Evolutionary conservation across 225 moss, liverwort and hornwort genomes (phyloP).

Genomic region (Physcomitrellopsis africana): DNA sequence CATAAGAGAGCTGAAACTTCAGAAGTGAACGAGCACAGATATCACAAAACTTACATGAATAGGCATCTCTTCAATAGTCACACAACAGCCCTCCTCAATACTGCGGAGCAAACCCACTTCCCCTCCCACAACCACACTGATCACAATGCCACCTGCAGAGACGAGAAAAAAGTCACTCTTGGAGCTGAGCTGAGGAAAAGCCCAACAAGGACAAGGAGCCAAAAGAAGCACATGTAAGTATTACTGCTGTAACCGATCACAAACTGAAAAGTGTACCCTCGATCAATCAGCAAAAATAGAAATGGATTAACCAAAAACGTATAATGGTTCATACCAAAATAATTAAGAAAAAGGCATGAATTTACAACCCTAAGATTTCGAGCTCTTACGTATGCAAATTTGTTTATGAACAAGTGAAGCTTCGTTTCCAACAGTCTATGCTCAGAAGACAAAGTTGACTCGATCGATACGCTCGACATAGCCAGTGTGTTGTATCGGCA

Average conservation of each 20-base stretch:
- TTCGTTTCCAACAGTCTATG: too few species aligned
- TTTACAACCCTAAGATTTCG: conserved; percentile 3
- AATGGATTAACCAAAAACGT: neutral
- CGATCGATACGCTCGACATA: too few species aligned
- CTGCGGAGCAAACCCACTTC: conserved; percentile 79
- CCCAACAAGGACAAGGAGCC: conserved; percentile 7
- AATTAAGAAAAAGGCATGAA: conserved; percentile 5
- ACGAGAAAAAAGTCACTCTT: conserved; percentile 16
- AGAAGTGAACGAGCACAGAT: conserved; percentile 17
- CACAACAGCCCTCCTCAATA: conserved; percentile 85
- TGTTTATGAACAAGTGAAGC: too few species aligned
- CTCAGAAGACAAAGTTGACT: too few species aligned
- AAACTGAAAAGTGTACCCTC: neutral
- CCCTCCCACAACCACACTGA: conserved; percentile 86
- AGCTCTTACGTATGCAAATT: neutral
- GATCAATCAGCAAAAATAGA: conserved; percentile 19
- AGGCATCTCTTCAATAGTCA: conserved; percentile 91
- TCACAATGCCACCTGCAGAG: conserved; percentile 68
- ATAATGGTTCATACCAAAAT: neutral
- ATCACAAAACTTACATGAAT: conserved; percentile 60
- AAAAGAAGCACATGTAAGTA: conserved; percentile 4
- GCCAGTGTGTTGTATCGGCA: too few species aligned
- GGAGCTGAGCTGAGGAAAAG: neutral
- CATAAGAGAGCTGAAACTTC: neutral
- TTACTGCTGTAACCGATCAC: too few species aligned